Base-by-base conservation (phyloP, 257 asterid genomes). In the Solanum clarkiae region DNA sequence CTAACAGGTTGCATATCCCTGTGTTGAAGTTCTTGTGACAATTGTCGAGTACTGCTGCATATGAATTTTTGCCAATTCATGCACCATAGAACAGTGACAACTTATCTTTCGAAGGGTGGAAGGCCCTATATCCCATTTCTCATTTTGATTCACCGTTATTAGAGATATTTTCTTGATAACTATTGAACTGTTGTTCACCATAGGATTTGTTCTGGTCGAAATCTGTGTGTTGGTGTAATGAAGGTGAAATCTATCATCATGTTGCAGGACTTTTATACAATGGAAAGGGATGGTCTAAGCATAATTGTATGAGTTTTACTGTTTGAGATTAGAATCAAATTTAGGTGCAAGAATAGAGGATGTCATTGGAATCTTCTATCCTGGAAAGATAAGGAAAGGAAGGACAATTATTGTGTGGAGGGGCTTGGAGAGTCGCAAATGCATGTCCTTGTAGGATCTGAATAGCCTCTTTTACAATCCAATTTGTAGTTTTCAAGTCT, bases 381-480 rank as follows among this genome's bases (percentile, higher is more conserved):
- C 86, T 85, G 85, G 86, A 88, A 86, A 86, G 94, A 93, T 90
- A 89, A 89, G 94, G 91, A 84, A 86, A 84, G 84, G 85, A 51
- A 72, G 90, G 96, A 85, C 82, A 84, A 87, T 84, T 85, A 89
- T 90, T 86, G 86, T 83, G 87, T 89, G 83, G 84, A 85, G 84
- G 89, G 90, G 57, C 42, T 87, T 86, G 80, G 80, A 81, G 86
- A 88, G 92, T 89, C 88, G 55, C 80, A 56, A 75, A 60, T 86
- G 84, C 89, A 87, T 90, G 91, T 85, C 93, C 83, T 85, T 71
- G 82, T 89, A 70, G 91, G 80, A 84, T 88, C 57, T 86, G 85
- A 87, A 87, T 85, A 68, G 81, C 4, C 85, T 84, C 87, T 87
- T 85, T 80, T 89, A 86, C 85, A 89, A 88, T 86, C 88, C 91